Conservation (phyloP, 208 protist species). For the Porcisia hertigi region DNA sequence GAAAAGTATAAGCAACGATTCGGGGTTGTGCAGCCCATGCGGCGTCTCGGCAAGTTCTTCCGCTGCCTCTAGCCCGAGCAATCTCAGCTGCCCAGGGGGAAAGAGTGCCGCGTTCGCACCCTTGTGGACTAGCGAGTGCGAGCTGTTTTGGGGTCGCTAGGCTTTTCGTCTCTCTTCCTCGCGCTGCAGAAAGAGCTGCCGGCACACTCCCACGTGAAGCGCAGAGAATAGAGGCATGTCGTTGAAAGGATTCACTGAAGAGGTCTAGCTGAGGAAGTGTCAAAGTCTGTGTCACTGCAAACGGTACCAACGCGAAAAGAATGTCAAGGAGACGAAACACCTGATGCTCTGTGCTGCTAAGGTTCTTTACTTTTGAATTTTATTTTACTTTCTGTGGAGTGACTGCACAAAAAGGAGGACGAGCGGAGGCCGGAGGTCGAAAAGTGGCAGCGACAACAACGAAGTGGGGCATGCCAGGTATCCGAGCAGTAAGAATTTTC, state of each 20-base stretch:
- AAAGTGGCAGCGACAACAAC: too few relatives aligned
- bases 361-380: too few relatives aligned
- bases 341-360: too few relatives aligned
- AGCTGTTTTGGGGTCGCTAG: constrained; percentile 31
- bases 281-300: too few relatives aligned
- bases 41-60: constrained; percentile 24
- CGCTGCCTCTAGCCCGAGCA: constrained; percentile 23
- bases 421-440: too few relatives aligned
- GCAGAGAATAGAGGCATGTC: neutral
- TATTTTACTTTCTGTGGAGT: too few relatives aligned
- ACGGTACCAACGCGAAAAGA: too few relatives aligned
- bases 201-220: neutral
- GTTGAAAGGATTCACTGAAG: neutral
- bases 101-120: constrained; percentile 2
- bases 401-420: too few relatives aligned
- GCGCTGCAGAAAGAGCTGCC: neutral
- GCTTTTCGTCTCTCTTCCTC: neutral
- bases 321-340: too few relatives aligned
- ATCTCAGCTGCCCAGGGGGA: constrained; percentile 2
- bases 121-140: constrained; percentile 38
- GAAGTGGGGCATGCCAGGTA: too few relatives aligned
- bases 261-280: too few relatives aligned
- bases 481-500: too few relatives aligned
- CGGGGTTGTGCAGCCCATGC: constrained; percentile 24
- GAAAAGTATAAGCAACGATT: constrained; percentile 23